A percentile compares a stretch with the other conserved stretches of the same genome.
phyloP scores from a whole-genome alignment of 768 basidiomycete genomes.

The Pulveroboletus sp. region DNA sequence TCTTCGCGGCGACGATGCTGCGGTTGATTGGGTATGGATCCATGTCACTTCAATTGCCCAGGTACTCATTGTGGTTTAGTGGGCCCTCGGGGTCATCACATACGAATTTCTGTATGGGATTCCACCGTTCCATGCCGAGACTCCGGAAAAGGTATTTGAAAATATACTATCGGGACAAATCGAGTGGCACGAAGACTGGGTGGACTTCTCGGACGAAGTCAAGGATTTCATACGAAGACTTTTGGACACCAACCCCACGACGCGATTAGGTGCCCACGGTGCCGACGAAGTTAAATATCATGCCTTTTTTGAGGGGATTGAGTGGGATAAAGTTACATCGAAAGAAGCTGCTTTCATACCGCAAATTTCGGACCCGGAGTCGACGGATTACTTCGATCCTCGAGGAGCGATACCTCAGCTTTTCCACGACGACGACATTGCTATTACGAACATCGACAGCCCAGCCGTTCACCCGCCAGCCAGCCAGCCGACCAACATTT shows the following conservation, averaged over 20 bases:
- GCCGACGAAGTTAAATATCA: conserved; percentile 93
- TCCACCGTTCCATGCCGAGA: conserved; percentile 97
- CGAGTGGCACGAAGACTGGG: conserved; percentile 94
- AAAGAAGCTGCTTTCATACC: conserved; percentile 95
- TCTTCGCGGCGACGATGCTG: conserved; percentile 89
- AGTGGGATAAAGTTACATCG: conserved; percentile 90
- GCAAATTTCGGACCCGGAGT: conserved; percentile 92
- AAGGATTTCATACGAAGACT: conserved; percentile 88
- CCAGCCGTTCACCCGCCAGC: conserved; percentile 27
- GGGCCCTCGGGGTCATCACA: conserved; percentile 97
- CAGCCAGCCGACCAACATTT: conserved; percentile 15
- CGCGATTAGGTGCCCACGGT: conserved; percentile 81
- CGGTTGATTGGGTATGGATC: conserved; percentile 90
- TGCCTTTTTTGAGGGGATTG: conserved; percentile 84
- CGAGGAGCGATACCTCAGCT: conserved; percentile 88
- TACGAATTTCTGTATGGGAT: conserved; percentile 98
- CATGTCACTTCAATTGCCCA: conserved; percentile 8
- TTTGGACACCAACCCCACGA: conserved; percentile 74
- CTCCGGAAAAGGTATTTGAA: conserved; percentile 96
- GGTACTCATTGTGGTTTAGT: conserved; percentile 48
- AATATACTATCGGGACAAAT: conserved; percentile 94
- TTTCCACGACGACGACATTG: conserved; percentile 86
- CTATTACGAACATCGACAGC: conserved; percentile 52
- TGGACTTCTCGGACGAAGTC: conserved; percentile 82
- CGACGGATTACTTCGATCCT: conserved; percentile 99